phyloP scores from a whole-genome alignment of 2,329 filamentous ascomycete genomes.

The Paraconiothyrium sp. region DNA sequence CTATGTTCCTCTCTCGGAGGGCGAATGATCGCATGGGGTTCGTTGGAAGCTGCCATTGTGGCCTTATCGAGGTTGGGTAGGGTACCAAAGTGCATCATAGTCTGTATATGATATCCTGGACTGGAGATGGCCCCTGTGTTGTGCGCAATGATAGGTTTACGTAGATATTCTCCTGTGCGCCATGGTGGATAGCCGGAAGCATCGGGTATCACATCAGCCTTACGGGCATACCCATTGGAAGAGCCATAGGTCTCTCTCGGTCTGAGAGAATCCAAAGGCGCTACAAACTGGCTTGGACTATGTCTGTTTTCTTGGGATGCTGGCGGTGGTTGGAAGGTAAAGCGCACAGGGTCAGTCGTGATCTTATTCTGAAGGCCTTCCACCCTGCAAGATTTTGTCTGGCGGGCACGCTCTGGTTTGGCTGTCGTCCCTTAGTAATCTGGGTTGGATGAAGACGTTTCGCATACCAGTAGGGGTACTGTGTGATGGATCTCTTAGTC shows the following conservation, averaged over 20 bases:
- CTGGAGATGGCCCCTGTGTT: not conserved
- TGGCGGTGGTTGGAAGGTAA: not conserved
- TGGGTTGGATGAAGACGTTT: not conserved
- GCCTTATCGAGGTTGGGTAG: too few species aligned
- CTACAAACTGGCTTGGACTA: not conserved
- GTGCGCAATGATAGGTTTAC: not conserved
- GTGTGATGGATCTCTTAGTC: not conserved
- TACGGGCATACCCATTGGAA: not conserved
- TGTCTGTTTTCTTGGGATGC: not conserved
- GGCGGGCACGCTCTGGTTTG: not conserved
- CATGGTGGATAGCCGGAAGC: not conserved
- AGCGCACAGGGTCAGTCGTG: not conserved
- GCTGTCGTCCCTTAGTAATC: not conserved
- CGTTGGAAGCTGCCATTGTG: too few species aligned
- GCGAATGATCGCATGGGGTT: too few species aligned
- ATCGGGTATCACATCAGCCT: not conserved
- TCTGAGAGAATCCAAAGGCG: not conserved
- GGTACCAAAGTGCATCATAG: too few species aligned
- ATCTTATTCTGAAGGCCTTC: not conserved
- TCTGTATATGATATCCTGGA: not conserved
- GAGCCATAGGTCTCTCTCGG: not conserved
- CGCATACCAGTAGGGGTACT: not conserved
- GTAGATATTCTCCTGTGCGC: not conserved
- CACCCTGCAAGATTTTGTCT: not conserved
- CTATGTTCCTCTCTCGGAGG: too few species aligned